phyloP scores from a whole-genome alignment of 164 flowering plant genomes.

The Tetracentron sinense region DNA sequence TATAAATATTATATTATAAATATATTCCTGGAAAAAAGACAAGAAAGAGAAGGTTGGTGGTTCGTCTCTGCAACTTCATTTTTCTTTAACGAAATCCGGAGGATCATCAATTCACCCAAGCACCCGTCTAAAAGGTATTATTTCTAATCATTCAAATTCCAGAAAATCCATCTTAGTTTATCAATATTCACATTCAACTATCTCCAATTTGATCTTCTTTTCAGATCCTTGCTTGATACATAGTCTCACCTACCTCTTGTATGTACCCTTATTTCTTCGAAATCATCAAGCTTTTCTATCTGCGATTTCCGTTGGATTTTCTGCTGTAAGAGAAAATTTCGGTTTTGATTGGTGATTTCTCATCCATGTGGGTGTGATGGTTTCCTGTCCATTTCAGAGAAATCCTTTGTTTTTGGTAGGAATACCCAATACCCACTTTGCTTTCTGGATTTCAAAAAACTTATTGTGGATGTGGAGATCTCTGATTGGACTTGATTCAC shows the following conservation, averaged over 20 bases:
- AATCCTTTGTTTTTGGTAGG: background rate
- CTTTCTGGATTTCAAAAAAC: background rate
- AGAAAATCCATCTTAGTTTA: background rate
- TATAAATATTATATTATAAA: background rate
- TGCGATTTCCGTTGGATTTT: background rate
- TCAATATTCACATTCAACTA: background rate
- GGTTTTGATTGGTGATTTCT: slow-evolving; percentile 2
- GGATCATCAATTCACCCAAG: background rate
- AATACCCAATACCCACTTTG: background rate
- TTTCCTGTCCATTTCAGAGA: background rate
- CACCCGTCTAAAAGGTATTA: slow-evolving; percentile 1
- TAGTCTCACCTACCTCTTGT: background rate
- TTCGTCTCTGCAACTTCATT: slow-evolving; percentile 1
- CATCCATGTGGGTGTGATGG: background rate
- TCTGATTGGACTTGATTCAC: background rate
- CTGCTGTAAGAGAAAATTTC: background rate
- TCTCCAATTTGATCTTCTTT: slow-evolving; percentile 7
- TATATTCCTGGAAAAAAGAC: background rate
- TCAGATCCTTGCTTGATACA: background rate
- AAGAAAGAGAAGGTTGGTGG: slow-evolving; percentile 9
- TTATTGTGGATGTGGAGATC: background rate
- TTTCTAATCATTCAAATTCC: background rate
- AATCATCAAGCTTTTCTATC: no score
- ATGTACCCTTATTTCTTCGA: background rate
- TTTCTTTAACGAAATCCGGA: slow-evolving; percentile 3